Percentiles rank a stretch among this genome's conserved stretches.
phyloP scores from a whole-genome alignment of 495 filamentous ascomycete genomes.

The Daldinia decipiens region DNA sequence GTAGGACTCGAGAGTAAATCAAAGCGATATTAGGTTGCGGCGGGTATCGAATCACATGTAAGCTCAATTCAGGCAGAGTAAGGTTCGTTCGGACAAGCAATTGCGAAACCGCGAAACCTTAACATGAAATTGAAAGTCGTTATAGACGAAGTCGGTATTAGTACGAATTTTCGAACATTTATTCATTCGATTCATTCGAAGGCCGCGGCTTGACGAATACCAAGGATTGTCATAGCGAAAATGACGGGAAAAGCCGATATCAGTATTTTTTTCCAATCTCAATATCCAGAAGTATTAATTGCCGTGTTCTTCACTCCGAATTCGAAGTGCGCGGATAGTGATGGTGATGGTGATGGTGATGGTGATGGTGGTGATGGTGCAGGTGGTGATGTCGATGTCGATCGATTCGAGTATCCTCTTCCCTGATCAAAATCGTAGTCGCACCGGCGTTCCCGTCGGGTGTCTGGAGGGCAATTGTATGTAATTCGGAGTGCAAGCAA shows the following conservation, averaged over 20 bases:
- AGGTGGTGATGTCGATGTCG: constrained; percentile 1
- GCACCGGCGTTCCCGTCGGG: constrained; percentile 27
- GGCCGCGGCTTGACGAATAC: constrained; percentile 15
- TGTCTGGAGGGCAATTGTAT: constrained; percentile 12
- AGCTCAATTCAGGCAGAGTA: constrained; percentile 15
- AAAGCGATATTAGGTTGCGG: constrained; percentile 6
- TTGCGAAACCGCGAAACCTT: constrained; percentile 29
- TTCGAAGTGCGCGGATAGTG: not conserved
- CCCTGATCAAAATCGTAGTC: constrained; percentile 15
- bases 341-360: not conserved
- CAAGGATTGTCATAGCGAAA: constrained; percentile 18
- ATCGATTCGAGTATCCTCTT: constrained; percentile 2
- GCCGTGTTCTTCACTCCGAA: not conserved
- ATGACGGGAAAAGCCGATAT: too few relatives aligned
- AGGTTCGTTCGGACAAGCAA: constrained; percentile 29
- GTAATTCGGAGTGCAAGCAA: constrained; percentile 14
- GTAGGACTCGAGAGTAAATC: constrained; percentile 11
- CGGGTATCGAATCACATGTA: constrained; percentile 28
- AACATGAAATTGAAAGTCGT: too few relatives aligned
- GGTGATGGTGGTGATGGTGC: too few relatives aligned
- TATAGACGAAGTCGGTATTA: too few relatives aligned
- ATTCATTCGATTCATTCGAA: not conserved
- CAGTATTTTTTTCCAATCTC: not conserved
- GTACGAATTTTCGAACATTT: too few relatives aligned
- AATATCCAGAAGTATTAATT: constrained; percentile 16